Base-by-base conservation (phyloP, 164 flowering plant species). In the Sedum album region DNA sequence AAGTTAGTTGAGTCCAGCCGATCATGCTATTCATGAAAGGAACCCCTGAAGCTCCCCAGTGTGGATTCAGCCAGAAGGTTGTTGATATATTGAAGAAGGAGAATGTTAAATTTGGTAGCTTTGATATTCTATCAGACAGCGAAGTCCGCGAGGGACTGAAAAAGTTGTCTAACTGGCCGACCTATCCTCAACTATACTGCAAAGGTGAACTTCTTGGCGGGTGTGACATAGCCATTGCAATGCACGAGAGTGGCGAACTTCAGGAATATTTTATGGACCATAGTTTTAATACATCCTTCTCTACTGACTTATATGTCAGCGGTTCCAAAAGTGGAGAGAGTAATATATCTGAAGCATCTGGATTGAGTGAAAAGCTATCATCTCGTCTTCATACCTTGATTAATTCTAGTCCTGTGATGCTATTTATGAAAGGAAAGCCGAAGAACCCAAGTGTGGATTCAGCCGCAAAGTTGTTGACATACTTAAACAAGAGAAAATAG, bases 21-120 rank as follows among this genome's bases (percentile, higher is more conserved):
- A 75, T 94, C 25, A 86, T 91, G 86, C 85, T 94, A 17, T 91
- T 94, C 79, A 91, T 94, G 96, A 94, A 94, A 86, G 99, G 99
- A 88, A 53, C 71, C 88, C 94, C 30, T n/a, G 89, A 86, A 74
- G 76, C 81, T 41, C 99, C 99, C 20, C 73, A 78, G 72, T 94
- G 99, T 72, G 97, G 99, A 6, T 94, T 94, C 79, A 91, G 97
- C 78, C 77, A 69, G 60, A 86, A 90, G 74, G 90, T 90, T 28
- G 90, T 94, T 36, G 83, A 83, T 26, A 82, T 90, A 63, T 79
- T 94, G 80, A 86, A 82, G 75, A 76, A 81, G 48, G 96, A 88
- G 69, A 85, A 87, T 38, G 88, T 91, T 41, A 70, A 82, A 38
- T 94, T 91, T 72, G 99, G 96, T 69, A 87, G 79, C 75, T 94